Conservation (phyloP, 2,329 filamentous ascomycete genomes). For the Escovopsis sp. region DNA sequence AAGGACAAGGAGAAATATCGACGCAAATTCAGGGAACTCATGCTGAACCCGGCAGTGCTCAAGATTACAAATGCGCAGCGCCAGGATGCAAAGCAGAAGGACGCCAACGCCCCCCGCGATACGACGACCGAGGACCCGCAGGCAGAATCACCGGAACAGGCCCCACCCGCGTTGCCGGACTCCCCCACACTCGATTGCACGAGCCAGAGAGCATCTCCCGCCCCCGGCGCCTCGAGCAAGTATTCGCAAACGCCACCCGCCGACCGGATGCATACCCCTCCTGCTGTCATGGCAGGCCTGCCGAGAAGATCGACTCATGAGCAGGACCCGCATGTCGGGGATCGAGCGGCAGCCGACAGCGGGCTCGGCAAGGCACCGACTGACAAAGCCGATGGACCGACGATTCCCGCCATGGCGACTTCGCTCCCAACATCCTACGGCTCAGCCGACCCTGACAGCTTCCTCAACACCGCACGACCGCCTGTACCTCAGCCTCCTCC, state of each 20-base stretch:
- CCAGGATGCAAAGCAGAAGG: conserved; percentile 6
- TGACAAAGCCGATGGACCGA: conserved; percentile 25
- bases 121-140: conserved; percentile 11
- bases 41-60: conserved; percentile 25
- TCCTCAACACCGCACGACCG: conserved; percentile 29
- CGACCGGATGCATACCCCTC: conserved; percentile 26
- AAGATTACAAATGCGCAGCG: conserved; percentile 11
- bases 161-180: conserved; percentile 17
- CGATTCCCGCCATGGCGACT: conserved; percentile 34
- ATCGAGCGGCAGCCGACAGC: conserved; percentile 37
- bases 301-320: conserved; percentile 42
- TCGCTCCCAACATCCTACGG: conserved; percentile 41
- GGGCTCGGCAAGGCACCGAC: conserved; percentile 30
- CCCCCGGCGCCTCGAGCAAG: conserved; percentile 42
- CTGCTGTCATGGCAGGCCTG: conserved; percentile 33
- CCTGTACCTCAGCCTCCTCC: conserved; percentile 39
- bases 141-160: conserved; percentile 6
- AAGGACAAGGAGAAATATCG: conserved; percentile 93
- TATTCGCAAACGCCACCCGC: conserved; percentile 51
- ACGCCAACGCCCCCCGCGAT: conserved; percentile 2
- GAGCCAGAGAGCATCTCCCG: conserved; percentile 37
- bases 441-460: conserved; percentile 27
- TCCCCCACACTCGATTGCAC: conserved; percentile 37
- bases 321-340: conserved; percentile 40
- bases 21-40: conserved; percentile 70